phyloP scores from a whole-genome alignment of 805 yeast species.

The Saturnispora besseyi region DNA sequence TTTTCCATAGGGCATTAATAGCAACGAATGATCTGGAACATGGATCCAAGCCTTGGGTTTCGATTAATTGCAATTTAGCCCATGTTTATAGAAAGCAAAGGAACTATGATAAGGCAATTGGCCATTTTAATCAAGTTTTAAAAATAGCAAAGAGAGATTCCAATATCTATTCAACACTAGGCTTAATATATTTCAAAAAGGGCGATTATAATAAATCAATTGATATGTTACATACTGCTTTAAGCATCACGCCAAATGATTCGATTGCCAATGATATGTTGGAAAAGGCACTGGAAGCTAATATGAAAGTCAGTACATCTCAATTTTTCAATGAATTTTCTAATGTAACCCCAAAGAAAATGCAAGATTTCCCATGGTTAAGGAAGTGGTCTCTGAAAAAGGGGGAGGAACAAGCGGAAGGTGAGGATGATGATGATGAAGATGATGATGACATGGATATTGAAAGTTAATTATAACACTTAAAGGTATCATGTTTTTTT shows the following conservation, averaged over 20 bases:
- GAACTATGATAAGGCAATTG: slow-evolving; percentile 55
- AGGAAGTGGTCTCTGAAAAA: neutral
- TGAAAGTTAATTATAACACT: slow-evolving; percentile 22
- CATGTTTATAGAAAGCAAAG: slow-evolving; percentile 73
- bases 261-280: slow-evolving; percentile 77
- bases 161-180: slow-evolving; percentile 75
- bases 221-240: slow-evolving; percentile 67
- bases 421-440: slow-evolving; percentile 12
- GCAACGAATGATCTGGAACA: slow-evolving; percentile 63
- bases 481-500: neutral
- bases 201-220: slow-evolving; percentile 61
- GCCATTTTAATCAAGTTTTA: slow-evolving; percentile 68
- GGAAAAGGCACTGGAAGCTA: slow-evolving; percentile 65
- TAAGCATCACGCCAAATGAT: slow-evolving; percentile 71
- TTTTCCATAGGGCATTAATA: slow-evolving; percentile 58
- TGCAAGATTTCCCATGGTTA: slow-evolving; percentile 6
- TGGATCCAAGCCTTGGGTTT: slow-evolving; percentile 75
- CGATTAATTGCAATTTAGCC: slow-evolving; percentile 80
- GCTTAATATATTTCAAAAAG: slow-evolving; percentile 66
- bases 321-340: slow-evolving; percentile 7
- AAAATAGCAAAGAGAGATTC: slow-evolving; percentile 58
- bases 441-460: slow-evolving; percentile 54
- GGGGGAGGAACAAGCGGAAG: neutral
- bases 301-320: slow-evolving; percentile 27
- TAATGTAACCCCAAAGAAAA: slow-evolving; percentile 3